These are phyloP conservation scores for Cylindrodendrum hubeiense DNA, from an alignment of 2,329 filamentous ascomycete species.

Conservation along the genomic window DNA sequence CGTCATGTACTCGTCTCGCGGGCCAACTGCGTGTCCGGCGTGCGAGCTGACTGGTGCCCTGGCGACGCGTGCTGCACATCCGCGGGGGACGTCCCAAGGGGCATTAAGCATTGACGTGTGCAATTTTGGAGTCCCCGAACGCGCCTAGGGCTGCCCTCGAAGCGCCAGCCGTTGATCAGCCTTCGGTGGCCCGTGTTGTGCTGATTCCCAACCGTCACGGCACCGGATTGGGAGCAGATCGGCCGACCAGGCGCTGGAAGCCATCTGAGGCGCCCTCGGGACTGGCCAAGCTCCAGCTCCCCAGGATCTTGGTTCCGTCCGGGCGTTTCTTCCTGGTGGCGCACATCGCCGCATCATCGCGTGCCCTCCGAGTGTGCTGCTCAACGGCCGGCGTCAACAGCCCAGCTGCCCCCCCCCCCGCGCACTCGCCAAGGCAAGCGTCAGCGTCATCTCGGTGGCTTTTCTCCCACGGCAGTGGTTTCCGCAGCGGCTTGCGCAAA, in stretches of 20 bases:
- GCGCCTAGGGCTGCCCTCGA: slow-evolving; percentile 38
- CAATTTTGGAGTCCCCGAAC: slow-evolving; percentile 43
- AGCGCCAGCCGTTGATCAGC: slow-evolving; percentile 28
- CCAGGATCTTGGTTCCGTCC: slow-evolving; percentile 24
- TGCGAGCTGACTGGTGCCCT: slow-evolving; percentile 32
- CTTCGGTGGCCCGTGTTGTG: slow-evolving; percentile 21
- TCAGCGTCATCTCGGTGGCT: slow-evolving; percentile 39
- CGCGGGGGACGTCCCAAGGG: slow-evolving; percentile 24
- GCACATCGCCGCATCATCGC: slow-evolving; percentile 23
- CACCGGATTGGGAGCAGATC: slow-evolving; percentile 6
- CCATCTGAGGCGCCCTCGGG: not conserved
- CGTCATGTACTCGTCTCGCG: slow-evolving; percentile 12
- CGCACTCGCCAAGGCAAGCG: slow-evolving; percentile 30
- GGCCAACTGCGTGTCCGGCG: slow-evolving; percentile 5
- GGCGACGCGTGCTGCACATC: slow-evolving; percentile 20
- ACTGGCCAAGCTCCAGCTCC: slow-evolving; percentile 11
- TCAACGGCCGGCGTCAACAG: slow-evolving; percentile 32
- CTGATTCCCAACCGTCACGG: slow-evolving; percentile 3
- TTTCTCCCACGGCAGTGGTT: slow-evolving; percentile 27
- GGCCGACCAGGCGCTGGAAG: not conserved
- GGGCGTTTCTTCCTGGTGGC: slow-evolving; percentile 1
- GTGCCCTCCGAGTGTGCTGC: slow-evolving; percentile 27
- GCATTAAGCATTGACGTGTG: slow-evolving; percentile 42
- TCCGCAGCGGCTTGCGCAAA: slow-evolving; percentile 21
- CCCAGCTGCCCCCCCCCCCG: slow-evolving; percentile 29